These are phyloP conservation scores for Furcasterigmium sp. DNA, from an alignment of 2,329 filamentous ascomycete species.

Conservation along the genomic window DNA sequence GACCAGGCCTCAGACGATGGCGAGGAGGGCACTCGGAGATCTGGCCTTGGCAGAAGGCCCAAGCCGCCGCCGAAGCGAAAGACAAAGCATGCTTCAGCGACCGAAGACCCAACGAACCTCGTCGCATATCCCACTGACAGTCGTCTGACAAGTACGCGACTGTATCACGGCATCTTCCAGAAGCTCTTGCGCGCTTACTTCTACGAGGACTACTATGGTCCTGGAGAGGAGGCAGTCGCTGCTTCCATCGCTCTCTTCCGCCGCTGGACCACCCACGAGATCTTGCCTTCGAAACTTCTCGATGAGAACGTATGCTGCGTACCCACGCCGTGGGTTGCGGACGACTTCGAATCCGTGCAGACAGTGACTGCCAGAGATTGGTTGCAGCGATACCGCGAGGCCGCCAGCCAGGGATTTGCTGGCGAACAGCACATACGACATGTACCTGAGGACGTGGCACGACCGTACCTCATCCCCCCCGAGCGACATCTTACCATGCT, in stretches of 20 bases:
- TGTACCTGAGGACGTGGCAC: constrained; percentile 17
- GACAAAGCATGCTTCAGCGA: neutral
- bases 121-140: constrained; percentile 8
- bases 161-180: constrained; percentile 30
- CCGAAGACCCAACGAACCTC: constrained; percentile 5
- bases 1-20: constrained; percentile 22
- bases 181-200: constrained; percentile 14
- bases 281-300: constrained; percentile 16
- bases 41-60: too few species aligned
- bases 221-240: constrained; percentile 12
- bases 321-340: constrained; percentile 13
- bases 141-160: constrained; percentile 18
- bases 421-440: neutral
- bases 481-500: constrained; percentile 23
- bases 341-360: constrained; percentile 10
- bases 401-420: neutral
- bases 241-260: constrained; percentile 13
- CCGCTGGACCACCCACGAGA: constrained; percentile 25
- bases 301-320: constrained; percentile 5
- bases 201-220: constrained; percentile 17
- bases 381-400: constrained; percentile 7
- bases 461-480: constrained; percentile 19
- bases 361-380: constrained; percentile 3
- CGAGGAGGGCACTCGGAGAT: too few species aligned
- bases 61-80: too few species aligned